phyloP scores from a whole-genome alignment of 108 stramenopile species.

The Poteriospumella lacustris region DNA sequence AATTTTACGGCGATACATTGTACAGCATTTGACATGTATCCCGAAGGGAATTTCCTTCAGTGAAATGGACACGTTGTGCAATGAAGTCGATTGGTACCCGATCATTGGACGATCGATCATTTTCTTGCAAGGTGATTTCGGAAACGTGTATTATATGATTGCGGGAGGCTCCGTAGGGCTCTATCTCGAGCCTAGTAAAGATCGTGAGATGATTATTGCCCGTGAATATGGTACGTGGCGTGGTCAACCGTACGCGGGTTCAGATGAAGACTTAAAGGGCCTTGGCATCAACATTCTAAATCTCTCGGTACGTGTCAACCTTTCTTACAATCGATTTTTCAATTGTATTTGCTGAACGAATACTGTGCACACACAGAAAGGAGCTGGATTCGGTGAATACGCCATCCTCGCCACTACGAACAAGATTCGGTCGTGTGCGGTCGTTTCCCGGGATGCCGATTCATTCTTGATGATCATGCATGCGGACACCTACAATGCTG shows the following conservation, averaged over 20 bases:
- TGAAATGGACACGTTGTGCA: conserved; percentile 28
- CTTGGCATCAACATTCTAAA: conserved; percentile 5
- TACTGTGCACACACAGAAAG: not conserved
- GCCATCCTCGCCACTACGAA: conserved; percentile 25
- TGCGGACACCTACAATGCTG: conserved; percentile 26
- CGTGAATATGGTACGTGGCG: not conserved
- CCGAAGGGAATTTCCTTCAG: conserved; percentile 13
- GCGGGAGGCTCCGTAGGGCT: conserved; percentile 1
- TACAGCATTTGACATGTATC: conserved; percentile 5
- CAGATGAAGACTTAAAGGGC: conserved; percentile 14
- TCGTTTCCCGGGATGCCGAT: not conserved
- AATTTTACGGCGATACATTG: conserved; percentile 18
- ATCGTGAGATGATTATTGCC: conserved; percentile 25
- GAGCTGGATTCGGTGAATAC: conserved; percentile 28
- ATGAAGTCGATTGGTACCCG: conserved; percentile 29
- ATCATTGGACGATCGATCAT: not conserved
- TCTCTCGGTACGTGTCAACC: not conserved
- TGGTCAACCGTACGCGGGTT: not conserved
- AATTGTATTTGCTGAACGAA: not conserved
- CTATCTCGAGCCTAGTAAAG: conserved; percentile 29
- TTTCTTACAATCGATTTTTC: not conserved
- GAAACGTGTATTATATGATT: conserved; percentile 29
- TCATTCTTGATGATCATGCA: conserved; percentile 3
- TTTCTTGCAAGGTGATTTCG: conserved; percentile 31
- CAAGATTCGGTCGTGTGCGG: conserved; percentile 2